Evolutionary conservation across 2,329 filamentous ascomycete genomes (phyloP), one percentile per base, ranked within the genome.

Genomic region (Sporothrix pallida): DNA sequence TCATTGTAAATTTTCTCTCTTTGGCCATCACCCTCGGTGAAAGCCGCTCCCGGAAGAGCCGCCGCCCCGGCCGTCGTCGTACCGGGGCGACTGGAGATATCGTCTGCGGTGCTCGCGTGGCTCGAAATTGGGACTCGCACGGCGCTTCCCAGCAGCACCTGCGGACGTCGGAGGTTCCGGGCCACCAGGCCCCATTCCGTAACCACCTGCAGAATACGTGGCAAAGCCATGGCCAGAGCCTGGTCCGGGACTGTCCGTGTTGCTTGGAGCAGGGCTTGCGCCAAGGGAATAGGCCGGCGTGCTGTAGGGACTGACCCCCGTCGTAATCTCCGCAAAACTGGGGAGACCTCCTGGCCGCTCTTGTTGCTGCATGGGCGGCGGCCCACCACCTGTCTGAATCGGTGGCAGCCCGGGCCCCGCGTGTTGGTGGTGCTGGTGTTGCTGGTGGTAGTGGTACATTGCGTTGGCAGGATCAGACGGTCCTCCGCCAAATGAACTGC

Each of bases 291-390:
- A 88, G 0, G 87, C 86, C 54, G 87, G 86, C n/a, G 87, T 87
- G 76, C 83, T 87, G 78, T 90, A 91, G 0, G 88, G 87, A 76
- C 86, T 89, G 46, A 90, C 83, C 13, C 89, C 89, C 0, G 89
- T 91, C 1, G 89, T 91, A 77, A 91, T 84, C 78, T 91, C 89
- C 50, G 87, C 86, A 17, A 91, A 84, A 70, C 88, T 86, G 1
- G 89, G 89, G n/a, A 91, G 82, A 26, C 73, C 65, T 1, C 4
- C 69, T n/a, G 50, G 20, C 20, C 71, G 80, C 79, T 75, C 77
- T 20, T 76, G 75, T 44, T 60, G 23, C 73, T 72, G 70, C 20
- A 62, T 23, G 1, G 65, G 67, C 9, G 72, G 67, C 23, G 68
- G 63, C 7, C 37, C 54, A 10, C 65, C 70, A 2, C 72, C 74